Percentiles rank a stretch among this genome's conserved stretches.
These are phyloP conservation scores for Physcomitrellopsis africana DNA, from an alignment of 225 moss, liverwort and hornwort species.

Conservation along the genomic window DNA sequence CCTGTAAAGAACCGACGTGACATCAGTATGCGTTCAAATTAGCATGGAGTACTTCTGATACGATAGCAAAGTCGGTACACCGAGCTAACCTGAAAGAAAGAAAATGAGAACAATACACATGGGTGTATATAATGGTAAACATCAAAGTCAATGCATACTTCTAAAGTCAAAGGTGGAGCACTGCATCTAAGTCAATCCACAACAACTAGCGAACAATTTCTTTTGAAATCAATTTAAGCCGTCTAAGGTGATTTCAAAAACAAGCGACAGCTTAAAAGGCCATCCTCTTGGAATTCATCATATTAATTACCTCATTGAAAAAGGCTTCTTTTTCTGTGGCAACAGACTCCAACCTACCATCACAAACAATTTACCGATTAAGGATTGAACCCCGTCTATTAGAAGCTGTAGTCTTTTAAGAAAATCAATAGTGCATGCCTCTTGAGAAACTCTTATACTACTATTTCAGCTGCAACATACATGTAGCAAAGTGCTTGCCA, in stretches of 20 bases:
- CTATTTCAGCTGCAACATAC: slow-evolving; percentile 28
- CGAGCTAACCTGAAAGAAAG: slow-evolving; percentile 15
- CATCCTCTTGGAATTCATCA: background rate
- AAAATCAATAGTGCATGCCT: slow-evolving; percentile 8
- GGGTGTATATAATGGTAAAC: background rate
- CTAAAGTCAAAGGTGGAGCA: slow-evolving; percentile 3
- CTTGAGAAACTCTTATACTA: background rate
- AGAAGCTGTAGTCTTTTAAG: slow-evolving; percentile 21
- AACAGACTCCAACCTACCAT: slow-evolving; percentile 85
- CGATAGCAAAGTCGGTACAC: slow-evolving; percentile 21
- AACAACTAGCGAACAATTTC: background rate
- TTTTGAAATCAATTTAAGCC: background rate
- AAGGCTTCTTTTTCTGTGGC: slow-evolving; percentile 86
- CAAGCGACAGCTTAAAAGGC: slow-evolving; percentile 1
- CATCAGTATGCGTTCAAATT: no score
- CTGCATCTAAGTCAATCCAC: slow-evolving; percentile 22
- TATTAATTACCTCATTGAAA: slow-evolving; percentile 76
- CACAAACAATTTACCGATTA: slow-evolving; percentile 29
- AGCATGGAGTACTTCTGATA: background rate
- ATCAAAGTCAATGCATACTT: background rate
- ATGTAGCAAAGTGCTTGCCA: slow-evolving; percentile 27
- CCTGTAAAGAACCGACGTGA: slow-evolving; percentile 54
- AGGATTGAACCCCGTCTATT: slow-evolving; percentile 17
- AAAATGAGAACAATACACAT: slow-evolving; percentile 13
- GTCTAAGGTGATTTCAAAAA: background rate